phyloP scores from a whole-genome alignment of 495 filamentous ascomycete genomes.

The Trypethelium eluteriae region DNA sequence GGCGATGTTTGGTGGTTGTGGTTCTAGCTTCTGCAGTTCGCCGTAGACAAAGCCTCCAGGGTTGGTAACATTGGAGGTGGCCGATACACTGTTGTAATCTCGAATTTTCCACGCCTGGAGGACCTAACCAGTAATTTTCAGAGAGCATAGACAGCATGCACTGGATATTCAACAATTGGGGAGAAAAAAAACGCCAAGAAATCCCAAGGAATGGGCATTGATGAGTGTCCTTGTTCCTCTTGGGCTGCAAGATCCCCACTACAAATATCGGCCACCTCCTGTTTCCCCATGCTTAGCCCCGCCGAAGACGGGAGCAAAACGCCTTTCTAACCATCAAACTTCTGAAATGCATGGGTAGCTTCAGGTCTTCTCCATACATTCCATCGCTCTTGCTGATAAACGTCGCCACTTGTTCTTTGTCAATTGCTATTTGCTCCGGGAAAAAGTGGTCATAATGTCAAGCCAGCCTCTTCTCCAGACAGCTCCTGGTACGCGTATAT shows the following conservation, averaged over 20 bases:
- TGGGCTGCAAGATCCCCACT: too few relatives aligned
- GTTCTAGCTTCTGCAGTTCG: not conserved
- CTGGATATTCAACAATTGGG: too few relatives aligned
- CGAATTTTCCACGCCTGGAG: not conserved
- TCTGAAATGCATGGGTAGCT: not conserved
- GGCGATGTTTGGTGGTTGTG: not conserved
- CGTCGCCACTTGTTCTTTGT: not conserved
- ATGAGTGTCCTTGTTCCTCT: too few relatives aligned
- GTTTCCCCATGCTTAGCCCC: not conserved
- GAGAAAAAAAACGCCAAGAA: too few relatives aligned
- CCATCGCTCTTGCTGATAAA: not conserved
- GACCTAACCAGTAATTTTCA: not conserved
- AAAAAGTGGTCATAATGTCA: conserved; percentile 55
- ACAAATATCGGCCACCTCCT: too few relatives aligned
- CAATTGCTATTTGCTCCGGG: not conserved
- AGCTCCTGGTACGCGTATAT: conserved; percentile 55
- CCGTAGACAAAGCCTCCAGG: not conserved
- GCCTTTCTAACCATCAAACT: not conserved
- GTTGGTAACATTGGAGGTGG: too few relatives aligned
- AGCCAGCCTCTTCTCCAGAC: conserved; percentile 89
- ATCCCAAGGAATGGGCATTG: too few relatives aligned
- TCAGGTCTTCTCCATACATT: too few relatives aligned
- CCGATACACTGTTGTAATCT: not conserved
- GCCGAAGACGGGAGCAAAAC: not conserved
- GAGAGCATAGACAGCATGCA: too few relatives aligned